These are phyloP conservation scores for Stellera chamaejasme DNA, from an alignment of 345 rosid species.

Conservation along the genomic window DNA sequence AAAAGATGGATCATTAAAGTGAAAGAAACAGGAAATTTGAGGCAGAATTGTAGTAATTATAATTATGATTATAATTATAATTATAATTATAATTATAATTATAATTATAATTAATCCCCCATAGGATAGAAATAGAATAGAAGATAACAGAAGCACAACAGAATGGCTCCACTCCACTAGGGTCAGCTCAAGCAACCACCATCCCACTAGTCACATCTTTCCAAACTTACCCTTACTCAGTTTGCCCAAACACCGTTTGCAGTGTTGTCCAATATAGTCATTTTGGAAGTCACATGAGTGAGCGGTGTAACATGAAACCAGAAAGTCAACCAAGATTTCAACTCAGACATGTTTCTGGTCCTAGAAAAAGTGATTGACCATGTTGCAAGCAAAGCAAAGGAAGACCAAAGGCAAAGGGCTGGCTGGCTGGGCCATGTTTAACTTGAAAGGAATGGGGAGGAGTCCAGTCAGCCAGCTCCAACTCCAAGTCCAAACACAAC, in stretches of 20 bases:
- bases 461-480: no score
- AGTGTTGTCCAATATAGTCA: background rate
- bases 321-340: slow-evolving; percentile 22
- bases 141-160: background rate
- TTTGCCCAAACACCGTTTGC: background rate
- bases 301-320: slow-evolving; percentile 10
- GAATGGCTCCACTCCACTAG: slow-evolving; percentile 28
- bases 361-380: slow-evolving; percentile 5
- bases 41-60: no score
- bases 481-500: no score
- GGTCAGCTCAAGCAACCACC: slow-evolving; percentile 21
- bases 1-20: background rate
- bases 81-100: slow-evolving; percentile 7
- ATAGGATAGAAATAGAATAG: slow-evolving; percentile 9
- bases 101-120: slow-evolving; percentile 9
- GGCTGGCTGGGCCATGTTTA: slow-evolving; percentile 9
- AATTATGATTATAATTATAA: slow-evolving; percentile 12
- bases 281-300: slow-evolving; percentile 3
- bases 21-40: background rate
- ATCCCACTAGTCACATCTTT: slow-evolving; percentile 7
- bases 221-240: slow-evolving; percentile 9
- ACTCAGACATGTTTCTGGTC: slow-evolving; percentile 14
- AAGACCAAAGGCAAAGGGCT: slow-evolving; percentile 6
- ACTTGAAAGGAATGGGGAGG: background rate
- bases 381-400: slow-evolving; percentile 6